Conservation (phyloP, 805 yeast genomes). For the Vanderwaltozyma verrucispora region DNA sequence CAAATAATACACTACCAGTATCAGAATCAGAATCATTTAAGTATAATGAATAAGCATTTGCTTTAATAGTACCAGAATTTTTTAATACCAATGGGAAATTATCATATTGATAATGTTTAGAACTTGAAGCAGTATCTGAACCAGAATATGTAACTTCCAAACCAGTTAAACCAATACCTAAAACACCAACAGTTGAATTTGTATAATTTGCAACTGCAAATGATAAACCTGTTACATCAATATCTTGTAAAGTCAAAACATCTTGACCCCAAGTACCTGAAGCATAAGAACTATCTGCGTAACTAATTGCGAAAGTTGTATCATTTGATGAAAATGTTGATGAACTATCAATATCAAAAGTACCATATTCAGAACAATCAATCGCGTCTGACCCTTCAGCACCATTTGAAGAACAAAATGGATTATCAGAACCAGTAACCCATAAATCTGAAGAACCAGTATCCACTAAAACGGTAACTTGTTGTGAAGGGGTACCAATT, state of each 20-base stretch:
- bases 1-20: slow-evolving; percentile 54
- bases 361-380: slow-evolving; percentile 32
- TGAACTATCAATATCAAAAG: slow-evolving; percentile 17
- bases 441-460: slow-evolving; percentile 68
- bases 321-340: slow-evolving; percentile 19
- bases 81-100: slow-evolving; percentile 59
- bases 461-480: slow-evolving; percentile 50
- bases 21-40: slow-evolving; percentile 35
- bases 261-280: slow-evolving; percentile 44
- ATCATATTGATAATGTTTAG: slow-evolving; percentile 37
- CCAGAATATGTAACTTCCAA: slow-evolving; percentile 50
- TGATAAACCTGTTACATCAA: slow-evolving; percentile 24
- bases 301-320: slow-evolving; percentile 34
- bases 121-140: slow-evolving; percentile 7
- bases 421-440: slow-evolving; percentile 39
- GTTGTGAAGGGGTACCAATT: slow-evolving; percentile 50
- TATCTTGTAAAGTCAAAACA: slow-evolving; percentile 37
- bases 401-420: slow-evolving; percentile 29
- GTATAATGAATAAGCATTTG: slow-evolving; percentile 52
- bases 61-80: slow-evolving; percentile 43
- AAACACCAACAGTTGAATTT: slow-evolving; percentile 35
- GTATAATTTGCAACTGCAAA: slow-evolving; percentile 28
- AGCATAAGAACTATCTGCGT: slow-evolving; percentile 43
- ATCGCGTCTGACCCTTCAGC: not conserved
- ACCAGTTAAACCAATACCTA: slow-evolving; percentile 43